A percentile compares a stretch with the other conserved stretches of the same genome.
Evolutionary conservation across 805 yeast genomes (phyloP).

Genomic region (Kodamaea neixiangensis): DNA sequence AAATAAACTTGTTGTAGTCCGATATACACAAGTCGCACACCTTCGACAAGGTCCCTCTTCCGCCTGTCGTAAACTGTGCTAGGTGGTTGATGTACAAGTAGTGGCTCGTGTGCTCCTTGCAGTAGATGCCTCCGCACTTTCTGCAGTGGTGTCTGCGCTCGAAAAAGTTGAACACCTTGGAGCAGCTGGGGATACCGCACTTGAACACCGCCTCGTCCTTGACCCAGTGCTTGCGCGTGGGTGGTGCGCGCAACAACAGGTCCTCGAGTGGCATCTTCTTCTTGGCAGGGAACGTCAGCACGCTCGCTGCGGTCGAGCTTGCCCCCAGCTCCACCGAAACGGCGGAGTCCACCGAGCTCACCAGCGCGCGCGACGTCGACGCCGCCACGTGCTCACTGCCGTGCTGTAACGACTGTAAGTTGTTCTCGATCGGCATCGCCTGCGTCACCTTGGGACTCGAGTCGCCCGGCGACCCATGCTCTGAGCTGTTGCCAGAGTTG

Average conservation of each 20-base stretch:
- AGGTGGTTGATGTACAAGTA: conserved; percentile 54
- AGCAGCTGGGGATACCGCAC: conserved; percentile 62
- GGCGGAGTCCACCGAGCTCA: conserved; percentile 35
- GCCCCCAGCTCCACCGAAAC: conserved; percentile 28
- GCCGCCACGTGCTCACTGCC: conserved; percentile 4
- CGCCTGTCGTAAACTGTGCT: conserved; percentile 68
- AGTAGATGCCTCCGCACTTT: conserved; percentile 79
- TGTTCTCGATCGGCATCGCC: conserved; percentile 7
- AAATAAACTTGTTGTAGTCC: conserved; percentile 57
- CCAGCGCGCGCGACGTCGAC: conserved; percentile 24
- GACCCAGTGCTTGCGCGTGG: conserved; percentile 70
- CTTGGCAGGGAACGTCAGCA: conserved; percentile 18
- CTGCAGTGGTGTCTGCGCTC: conserved; percentile 85
- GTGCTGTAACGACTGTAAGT: conserved; percentile 8
- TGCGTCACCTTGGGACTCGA: not conserved
- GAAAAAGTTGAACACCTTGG: conserved; percentile 68
- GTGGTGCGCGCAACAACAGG: conserved; percentile 35
- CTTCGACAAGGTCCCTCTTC: conserved; percentile 64
- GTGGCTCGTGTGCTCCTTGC: conserved; percentile 66
- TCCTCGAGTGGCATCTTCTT: conserved; percentile 24
- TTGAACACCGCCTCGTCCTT: conserved; percentile 62
- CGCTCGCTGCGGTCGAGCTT: conserved; percentile 5
- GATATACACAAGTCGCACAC: conserved; percentile 69
- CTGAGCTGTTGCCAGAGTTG: not conserved
- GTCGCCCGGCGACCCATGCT: conserved; percentile 11